Percentiles rank a stretch among this genome's conserved stretches.
These are phyloP conservation scores for Babesia ovata DNA, from an alignment of 169 alveolate species.

Conservation along the genomic window DNA sequence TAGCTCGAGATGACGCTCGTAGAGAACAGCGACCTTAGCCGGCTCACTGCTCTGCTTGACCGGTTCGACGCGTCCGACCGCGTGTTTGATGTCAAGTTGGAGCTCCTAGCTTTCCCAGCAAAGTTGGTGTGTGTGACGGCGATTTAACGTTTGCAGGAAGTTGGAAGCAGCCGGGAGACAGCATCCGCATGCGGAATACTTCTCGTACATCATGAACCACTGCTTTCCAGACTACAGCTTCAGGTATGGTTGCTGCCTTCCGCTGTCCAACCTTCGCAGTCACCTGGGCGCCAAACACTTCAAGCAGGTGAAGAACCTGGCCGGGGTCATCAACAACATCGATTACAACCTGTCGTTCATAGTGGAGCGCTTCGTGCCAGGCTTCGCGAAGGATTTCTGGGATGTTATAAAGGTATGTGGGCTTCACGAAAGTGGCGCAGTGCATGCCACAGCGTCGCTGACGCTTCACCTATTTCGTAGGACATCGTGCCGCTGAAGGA, in stretches of 20 bases:
- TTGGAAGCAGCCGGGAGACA: slow-evolving; percentile 20
- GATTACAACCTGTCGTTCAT: slow-evolving; percentile 75
- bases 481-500: slow-evolving; percentile 69
- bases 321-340: slow-evolving; percentile 71
- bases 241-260: slow-evolving; percentile 24
- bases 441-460: not conserved
- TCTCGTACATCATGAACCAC: slow-evolving; percentile 62
- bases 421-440: not conserved
- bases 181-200: slow-evolving; percentile 19
- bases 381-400: slow-evolving; percentile 75
- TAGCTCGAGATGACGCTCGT: slow-evolving; percentile 34
- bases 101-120: slow-evolving; percentile 50
- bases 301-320: slow-evolving; percentile 70
- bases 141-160: slow-evolving; percentile 7
- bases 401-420: slow-evolving; percentile 64
- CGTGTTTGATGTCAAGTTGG: slow-evolving; percentile 59
- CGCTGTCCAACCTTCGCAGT: slow-evolving; percentile 9
- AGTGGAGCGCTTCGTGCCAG: slow-evolving; percentile 69
- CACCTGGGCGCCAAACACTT: slow-evolving; percentile 64
- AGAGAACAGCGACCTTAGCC: slow-evolving; percentile 55
- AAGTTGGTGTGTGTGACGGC: slow-evolving; percentile 17
- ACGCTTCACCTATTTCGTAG: not conserved
- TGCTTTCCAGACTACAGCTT: slow-evolving; percentile 80
- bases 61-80: slow-evolving; percentile 70
- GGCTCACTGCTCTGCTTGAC: slow-evolving; percentile 47